phyloP scores from a whole-genome alignment of 345 rosid genomes.

The Physaria fendleri region DNA sequence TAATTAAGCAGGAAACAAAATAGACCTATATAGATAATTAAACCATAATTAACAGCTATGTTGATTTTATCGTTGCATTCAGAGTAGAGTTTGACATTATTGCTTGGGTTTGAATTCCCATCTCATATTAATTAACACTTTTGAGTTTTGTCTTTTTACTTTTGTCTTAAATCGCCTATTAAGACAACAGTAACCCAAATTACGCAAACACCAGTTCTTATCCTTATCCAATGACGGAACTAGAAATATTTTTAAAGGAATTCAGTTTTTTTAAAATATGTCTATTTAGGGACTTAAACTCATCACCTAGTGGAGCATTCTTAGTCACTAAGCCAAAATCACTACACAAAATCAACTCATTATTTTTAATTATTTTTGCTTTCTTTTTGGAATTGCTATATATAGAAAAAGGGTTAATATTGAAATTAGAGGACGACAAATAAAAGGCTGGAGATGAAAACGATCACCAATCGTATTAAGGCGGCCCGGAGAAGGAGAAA shows the following conservation, averaged over 20 bases:
- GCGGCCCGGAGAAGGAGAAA: slow-evolving; percentile 24
- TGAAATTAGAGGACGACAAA: neutral
- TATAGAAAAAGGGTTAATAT: neutral
- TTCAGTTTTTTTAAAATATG: slow-evolving; percentile 11
- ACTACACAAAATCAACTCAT: too few relatives aligned
- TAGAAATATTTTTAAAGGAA: neutral
- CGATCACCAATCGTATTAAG: neutral
- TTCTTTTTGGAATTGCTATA: neutral
- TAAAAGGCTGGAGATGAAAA: neutral
- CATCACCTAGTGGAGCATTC: too few relatives aligned
- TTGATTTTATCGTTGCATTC: slow-evolving; percentile 10
- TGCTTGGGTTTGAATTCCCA: too few relatives aligned
- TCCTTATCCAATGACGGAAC: too few relatives aligned
- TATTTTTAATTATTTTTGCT: neutral
- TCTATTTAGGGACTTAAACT: neutral
- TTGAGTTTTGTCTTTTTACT: neutral
- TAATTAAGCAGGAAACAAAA: too few relatives aligned
- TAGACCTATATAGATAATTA: neutral
- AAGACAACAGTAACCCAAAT: slow-evolving; percentile 8
- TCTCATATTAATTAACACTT: slow-evolving; percentile 6
- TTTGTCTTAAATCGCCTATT: slow-evolving; percentile 6
- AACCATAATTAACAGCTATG: slow-evolving; percentile 4
- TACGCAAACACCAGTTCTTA: slow-evolving; percentile 19
- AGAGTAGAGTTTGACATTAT: slow-evolving; percentile 22
- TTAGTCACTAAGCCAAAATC: neutral